Evolutionary conservation across 2,329 filamentous ascomycete genomes (phyloP).

Genomic region (Drechmeria coniospora): DNA sequence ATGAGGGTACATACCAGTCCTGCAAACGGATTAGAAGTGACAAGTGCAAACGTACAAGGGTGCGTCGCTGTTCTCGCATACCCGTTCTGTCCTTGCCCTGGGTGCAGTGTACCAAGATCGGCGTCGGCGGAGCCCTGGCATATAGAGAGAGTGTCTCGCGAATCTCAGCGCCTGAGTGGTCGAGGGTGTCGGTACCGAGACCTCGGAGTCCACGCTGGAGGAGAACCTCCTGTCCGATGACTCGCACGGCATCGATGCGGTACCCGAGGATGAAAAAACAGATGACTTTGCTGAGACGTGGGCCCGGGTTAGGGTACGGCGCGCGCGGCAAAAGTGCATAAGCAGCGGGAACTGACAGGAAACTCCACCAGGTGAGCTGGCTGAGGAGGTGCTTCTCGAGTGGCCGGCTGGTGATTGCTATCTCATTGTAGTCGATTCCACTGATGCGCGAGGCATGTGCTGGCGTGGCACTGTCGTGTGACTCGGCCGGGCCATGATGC

Average conservation of each 20-base stretch:
- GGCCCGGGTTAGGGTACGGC: too few species aligned
- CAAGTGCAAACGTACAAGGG: too few species aligned
- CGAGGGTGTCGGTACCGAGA: constrained; percentile 53
- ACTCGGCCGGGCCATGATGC: constrained; percentile 22
- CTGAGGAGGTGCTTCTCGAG: constrained; percentile 56
- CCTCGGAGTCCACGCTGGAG: constrained; percentile 54
- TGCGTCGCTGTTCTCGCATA: constrained; percentile 5
- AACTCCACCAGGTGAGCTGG: constrained; percentile 51
- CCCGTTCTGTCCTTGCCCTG: constrained; percentile 67
- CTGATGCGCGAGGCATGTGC: constrained; percentile 45
- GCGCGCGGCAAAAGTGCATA: neutral
- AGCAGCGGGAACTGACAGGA: constrained; percentile 32
- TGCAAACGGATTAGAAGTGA: constrained; percentile 10
- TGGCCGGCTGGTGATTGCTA: constrained; percentile 58
- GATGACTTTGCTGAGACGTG: constrained; percentile 36
- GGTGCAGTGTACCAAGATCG: constrained; percentile 66
- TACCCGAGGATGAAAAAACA: constrained; percentile 50
- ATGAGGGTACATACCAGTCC: constrained; percentile 56
- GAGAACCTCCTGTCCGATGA: constrained; percentile 59
- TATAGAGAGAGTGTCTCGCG: constrained; percentile 20
- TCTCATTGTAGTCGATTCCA: constrained; percentile 45
- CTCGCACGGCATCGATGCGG: constrained; percentile 50
- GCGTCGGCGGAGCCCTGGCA: constrained; percentile 29
- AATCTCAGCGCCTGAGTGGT: constrained; percentile 49
- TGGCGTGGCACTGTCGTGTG: constrained; percentile 28